Evolutionary conservation across 306 rosid species (phyloP).

Genomic region (Vachellia collinsii): DNA sequence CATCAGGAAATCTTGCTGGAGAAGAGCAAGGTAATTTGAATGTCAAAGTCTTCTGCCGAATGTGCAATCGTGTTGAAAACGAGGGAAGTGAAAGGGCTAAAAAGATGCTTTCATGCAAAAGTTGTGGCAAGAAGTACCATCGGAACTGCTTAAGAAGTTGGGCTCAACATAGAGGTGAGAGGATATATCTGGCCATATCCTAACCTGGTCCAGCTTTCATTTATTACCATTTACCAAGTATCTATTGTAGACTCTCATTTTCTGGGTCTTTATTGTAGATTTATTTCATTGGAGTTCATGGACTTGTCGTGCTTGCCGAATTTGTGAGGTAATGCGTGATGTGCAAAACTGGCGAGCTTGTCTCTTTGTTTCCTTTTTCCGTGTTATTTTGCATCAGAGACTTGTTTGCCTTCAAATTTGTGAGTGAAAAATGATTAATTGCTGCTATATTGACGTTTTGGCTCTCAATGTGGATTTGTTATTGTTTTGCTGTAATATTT

Average conservation of each 20-base stretch:
- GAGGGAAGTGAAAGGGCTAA: constrained; percentile 87
- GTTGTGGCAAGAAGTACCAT: constrained; percentile 92
- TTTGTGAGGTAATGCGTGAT: constrained; percentile 27
- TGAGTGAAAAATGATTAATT: background rate
- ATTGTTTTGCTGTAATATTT: background rate
- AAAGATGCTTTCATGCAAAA: constrained; percentile 95
- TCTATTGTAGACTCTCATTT: constrained; percentile 10
- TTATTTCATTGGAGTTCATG: constrained; percentile 43
- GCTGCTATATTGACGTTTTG: background rate
- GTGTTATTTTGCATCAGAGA: background rate
- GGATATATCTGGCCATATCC: background rate
- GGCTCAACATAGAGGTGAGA: constrained; percentile 91
- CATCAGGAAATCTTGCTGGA: constrained; percentile 52
- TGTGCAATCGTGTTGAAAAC: constrained; percentile 88
- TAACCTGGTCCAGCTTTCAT: background rate
- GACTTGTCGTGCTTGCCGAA: constrained; percentile 33
- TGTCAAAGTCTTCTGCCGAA: constrained; percentile 81
- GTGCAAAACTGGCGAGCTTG: background rate
- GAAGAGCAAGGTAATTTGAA: constrained; percentile 81
- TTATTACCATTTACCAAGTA: constrained; percentile 2
- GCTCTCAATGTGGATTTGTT: background rate
- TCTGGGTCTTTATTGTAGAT: constrained; percentile 15
- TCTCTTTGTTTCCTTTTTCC: background rate
- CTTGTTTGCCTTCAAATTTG: background rate
- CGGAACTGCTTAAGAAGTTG: constrained; percentile 90